Conservation (phyloP, 1,284 basidiomycete genomes). For the Polyporus tsugae region DNA sequence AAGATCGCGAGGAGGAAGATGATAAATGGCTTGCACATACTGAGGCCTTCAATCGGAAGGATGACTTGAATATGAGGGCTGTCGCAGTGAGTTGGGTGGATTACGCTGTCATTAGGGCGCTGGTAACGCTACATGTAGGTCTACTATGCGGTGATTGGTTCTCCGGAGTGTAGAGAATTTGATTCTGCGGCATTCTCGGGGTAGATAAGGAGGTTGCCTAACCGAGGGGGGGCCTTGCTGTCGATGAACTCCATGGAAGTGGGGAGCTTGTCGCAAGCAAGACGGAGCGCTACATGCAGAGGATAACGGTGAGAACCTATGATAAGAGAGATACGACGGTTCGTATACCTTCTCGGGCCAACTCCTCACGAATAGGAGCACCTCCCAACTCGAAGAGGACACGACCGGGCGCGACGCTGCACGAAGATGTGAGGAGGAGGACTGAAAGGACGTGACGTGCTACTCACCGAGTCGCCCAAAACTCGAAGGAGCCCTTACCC, state of each 20-base stretch:
- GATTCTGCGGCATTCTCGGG: conserved; percentile 40
- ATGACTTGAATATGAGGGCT: not conserved
- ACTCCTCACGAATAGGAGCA: conserved; percentile 78
- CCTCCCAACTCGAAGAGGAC: conserved; percentile 97
- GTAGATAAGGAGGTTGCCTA: conserved; percentile 75
- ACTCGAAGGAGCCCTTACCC: conserved; percentile 98
- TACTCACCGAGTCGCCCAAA: conserved; percentile 91
- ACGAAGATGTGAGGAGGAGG: conserved; percentile 11
- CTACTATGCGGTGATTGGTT: conserved; percentile 7
- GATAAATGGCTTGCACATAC: conserved; percentile 78
- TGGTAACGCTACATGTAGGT: conserved; percentile 7
- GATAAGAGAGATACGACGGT: not conserved
- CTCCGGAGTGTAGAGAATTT: not conserved
- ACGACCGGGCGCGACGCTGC: conserved; percentile 66
- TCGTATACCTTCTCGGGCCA: conserved; percentile 79
- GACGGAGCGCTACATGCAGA: conserved; percentile 73
- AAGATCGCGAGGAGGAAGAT: conserved; percentile 96
- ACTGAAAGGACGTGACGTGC: conserved; percentile 4
- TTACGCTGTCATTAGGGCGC: conserved; percentile 10
- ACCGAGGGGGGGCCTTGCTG: conserved; percentile 73
- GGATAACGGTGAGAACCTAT: not conserved
- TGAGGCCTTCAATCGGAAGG: not conserved
- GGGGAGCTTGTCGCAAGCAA: conserved; percentile 92
- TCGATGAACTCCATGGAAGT: conserved; percentile 91
- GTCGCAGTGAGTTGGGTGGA: not conserved